Conservation (phyloP, 768 basidiomycete species). For the Leccinum obscurum region DNA sequence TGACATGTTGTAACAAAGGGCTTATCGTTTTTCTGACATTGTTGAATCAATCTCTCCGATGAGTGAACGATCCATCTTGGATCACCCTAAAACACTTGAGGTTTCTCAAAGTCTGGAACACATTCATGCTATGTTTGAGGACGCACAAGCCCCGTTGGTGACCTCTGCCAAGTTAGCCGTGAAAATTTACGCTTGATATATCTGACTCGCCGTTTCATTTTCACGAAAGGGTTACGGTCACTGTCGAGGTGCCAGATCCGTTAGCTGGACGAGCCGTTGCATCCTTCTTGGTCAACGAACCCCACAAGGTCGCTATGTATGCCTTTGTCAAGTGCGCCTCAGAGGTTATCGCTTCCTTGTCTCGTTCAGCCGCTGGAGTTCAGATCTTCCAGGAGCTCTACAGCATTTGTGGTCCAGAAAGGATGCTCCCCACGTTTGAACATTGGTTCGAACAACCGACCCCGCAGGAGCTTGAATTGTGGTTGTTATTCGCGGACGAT, state of each 20-base stretch:
- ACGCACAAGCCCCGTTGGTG: constrained; percentile 50
- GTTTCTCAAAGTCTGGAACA: constrained; percentile 58
- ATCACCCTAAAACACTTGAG: constrained; percentile 55
- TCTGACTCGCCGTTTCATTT: constrained; percentile 7
- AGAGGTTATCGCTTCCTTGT: constrained; percentile 81
- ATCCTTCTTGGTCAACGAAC: constrained; percentile 84
- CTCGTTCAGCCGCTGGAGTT: constrained; percentile 69
- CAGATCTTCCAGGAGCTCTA: constrained; percentile 83
- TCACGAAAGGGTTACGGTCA: constrained; percentile 73
- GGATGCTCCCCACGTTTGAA: constrained; percentile 78
- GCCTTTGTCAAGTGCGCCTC: constrained; percentile 79
- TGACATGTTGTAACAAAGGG: constrained; percentile 58
- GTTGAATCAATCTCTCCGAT: constrained; percentile 58
- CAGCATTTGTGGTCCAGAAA: constrained; percentile 77
- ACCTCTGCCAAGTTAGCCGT: constrained; percentile 62
- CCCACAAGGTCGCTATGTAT: constrained; percentile 76
- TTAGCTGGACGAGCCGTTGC: constrained; percentile 78
- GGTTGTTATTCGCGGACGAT: constrained; percentile 59
- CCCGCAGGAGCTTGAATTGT: no score
- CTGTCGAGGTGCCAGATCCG: constrained; percentile 72
- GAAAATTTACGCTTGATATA: constrained; percentile 2
- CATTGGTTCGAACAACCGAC: constrained; percentile 52
- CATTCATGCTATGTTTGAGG: constrained; percentile 66
- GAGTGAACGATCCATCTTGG: constrained; percentile 48
- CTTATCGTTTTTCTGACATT: constrained; percentile 66